Conservation (phyloP, 2,329 filamentous ascomycete species). For the Stenocarpella maydis region DNA sequence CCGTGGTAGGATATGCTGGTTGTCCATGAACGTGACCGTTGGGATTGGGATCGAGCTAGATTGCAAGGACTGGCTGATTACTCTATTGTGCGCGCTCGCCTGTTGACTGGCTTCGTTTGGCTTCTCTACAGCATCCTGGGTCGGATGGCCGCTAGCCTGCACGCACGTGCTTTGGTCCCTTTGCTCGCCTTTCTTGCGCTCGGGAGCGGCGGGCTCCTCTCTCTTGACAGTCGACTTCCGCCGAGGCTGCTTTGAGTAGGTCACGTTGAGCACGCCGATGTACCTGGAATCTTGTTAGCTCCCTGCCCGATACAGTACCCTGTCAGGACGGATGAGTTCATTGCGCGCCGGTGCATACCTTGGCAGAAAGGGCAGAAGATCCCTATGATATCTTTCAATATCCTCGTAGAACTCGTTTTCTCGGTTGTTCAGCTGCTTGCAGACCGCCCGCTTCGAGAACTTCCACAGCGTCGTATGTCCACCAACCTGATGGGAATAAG, state of each 20-base stretch:
- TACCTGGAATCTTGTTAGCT: conserved; percentile 67
- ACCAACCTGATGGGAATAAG: conserved; percentile 96
- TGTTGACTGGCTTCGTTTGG: conserved; percentile 35
- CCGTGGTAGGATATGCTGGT: conserved; percentile 89
- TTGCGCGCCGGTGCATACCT: conserved; percentile 62
- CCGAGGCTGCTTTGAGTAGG: conserved; percentile 84
- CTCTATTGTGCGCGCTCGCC: conserved; percentile 48
- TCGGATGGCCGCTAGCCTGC: conserved; percentile 37
- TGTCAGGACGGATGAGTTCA: no score
- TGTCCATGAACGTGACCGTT: conserved; percentile 93
- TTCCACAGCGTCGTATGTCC: conserved; percentile 96
- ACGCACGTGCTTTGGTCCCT: conserved; percentile 38
- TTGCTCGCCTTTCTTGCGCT: conserved; percentile 48
- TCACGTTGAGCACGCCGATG: conserved; percentile 96
- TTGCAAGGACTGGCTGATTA: conserved; percentile 80
- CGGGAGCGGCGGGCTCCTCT: conserved; percentile 52
- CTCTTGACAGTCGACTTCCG: conserved; percentile 64
- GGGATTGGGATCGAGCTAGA: conserved; percentile 73
- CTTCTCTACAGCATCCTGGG: conserved; percentile 36
- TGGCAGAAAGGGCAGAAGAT: conserved; percentile 89
- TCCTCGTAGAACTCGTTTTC: conserved; percentile 99
- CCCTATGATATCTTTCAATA: conserved; percentile 88
- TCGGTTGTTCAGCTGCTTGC: conserved; percentile 96
- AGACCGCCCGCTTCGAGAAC: conserved; percentile 93
- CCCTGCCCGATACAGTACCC: neutral